Evolutionary conservation across 2,329 filamentous ascomycete genomes (phyloP), one percentile per base, ranked within the genome.

Genomic region (Curvularia sp.): DNA sequence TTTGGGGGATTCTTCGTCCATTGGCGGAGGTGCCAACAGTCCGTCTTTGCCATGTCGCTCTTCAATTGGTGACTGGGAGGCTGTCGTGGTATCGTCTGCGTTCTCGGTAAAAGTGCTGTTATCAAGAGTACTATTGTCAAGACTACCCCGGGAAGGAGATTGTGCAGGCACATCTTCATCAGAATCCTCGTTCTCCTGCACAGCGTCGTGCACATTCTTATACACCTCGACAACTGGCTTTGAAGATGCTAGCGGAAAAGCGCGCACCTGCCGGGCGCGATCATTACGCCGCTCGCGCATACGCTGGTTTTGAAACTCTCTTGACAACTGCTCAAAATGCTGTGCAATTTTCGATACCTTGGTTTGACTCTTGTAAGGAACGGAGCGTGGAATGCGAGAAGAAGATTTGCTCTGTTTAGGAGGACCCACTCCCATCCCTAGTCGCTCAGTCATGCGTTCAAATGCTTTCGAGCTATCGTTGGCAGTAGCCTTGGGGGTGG

Each of bases 201-300:
- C 93, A 19, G 96, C 95, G 76, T 97, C 93, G 56, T 93, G 89
- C 4, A 97, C 92, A 75, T 97, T 92, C 66, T 91, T 90, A 74
- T 98, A 99, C 8, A 99, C 93, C 76, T 98, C 92, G 15, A 99
- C 93, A 59, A 96, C 94, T 6, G 95, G 93, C 70, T 93, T 95
- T n/a, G 94, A 96, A 18, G 92, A 93, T 39, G 93, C 92, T 64
- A 95, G 87, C 19, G 95, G 94, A 74, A 94, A 94, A 0, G 92
- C 92, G 61, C 93, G 86, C 13, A 92, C 91, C 74, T 87, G 86
- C 42, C 86, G 84, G 72, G 90, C 88, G 71, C 89, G 92, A 45
- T 91, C 90, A 25, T 92, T 91, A 58, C 92, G 89, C 64, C 91
- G 87, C 75, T 98, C 94, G 48, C 91, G 89, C 66, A 96, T 86